Evolutionary conservation across 345 rosid species (phyloP), one percentile per base, ranked within the genome.

Genomic region (Eutrema japonicum): DNA sequence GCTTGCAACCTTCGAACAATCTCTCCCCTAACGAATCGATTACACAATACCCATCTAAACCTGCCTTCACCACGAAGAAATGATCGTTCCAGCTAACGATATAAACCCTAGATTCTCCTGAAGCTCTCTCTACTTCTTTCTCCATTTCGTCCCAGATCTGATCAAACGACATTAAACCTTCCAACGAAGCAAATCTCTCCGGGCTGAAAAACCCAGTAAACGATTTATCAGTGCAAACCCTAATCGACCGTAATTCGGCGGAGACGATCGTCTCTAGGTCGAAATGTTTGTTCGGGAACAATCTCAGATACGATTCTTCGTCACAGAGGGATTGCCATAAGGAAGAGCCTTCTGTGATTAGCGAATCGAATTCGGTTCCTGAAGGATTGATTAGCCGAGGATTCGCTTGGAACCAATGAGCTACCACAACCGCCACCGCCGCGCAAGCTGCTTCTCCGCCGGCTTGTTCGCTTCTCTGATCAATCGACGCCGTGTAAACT

Each of bases 61-160:
- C 82, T 11, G 76, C 85, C 58, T 80, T 88, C 69, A 88, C 42
- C 70, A 88, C 86, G 5, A 84, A 88, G 86, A 86, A 86, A 74
- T 88, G 93, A 76, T 88, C 93, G 61, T 86, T 88, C 90, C 93
- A 88, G 40, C 88, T 83, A 11, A 84, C 82, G 2, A 88, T 76
- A 68, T 84, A 86, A 61, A 88, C 70, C 40, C 73, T 71, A 26
- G 72, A 36, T 55, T 80, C 80, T 0, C 60, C 76, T 9, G 67
- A 54, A 2, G 51, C 70, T 8, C 43, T 6, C 60, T 54, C 59
- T 6, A 76, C 71, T 33, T 76, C 71, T 70, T 70, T 76, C 33
- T 68, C 74, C 2, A 82, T 75, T 22, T 79, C 78, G 10, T 64
- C 71, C 89, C 93, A 85, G 2, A 88, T 76, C 12, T 84, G 80